Evolutionary conservation across 2,329 filamentous ascomycete species (phyloP), one percentile per base, ranked within the genome.

Genomic region (Scorias spongiosa): DNA sequence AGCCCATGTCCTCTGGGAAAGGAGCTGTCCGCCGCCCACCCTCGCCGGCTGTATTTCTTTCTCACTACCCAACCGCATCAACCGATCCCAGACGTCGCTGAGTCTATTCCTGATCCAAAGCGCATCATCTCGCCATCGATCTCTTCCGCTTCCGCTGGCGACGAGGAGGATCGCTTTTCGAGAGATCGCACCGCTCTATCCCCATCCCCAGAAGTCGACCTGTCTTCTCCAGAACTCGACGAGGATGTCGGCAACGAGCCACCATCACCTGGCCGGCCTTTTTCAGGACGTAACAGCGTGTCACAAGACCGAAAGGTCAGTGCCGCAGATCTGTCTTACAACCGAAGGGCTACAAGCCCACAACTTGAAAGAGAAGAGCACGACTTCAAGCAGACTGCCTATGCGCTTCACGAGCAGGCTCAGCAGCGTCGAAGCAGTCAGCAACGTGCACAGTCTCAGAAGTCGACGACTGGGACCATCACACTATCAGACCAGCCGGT

Each of bases 361-460:
- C 86, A 87, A 12, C 71, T 96, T 32, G 89, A 96, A 66, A 86
- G 84, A 55, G 89, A 96, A 54, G 89, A 96, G 69, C 84, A 83
- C 58, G 91, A 96, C 63, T 98, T 98, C 59, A 95, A 89, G 6
- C 85, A 93, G 65, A 96, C 88, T 1, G 91, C 91, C 12, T 84
- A 86, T 52, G 85, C 81, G 41, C 75, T 96, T 54, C 84, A 76
- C 73, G 64, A 72, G 70, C 51, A 68, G 62, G 49, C 65, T 55
- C 59, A 70, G 57, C 50, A 60, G 55, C 53, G 64, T 52, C 44
- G 65, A 56, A 57, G 61, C 53, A 57, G 57, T 46, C 65, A 67
- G 42, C 62, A 36, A 9, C 3, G 11, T 36, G 12, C 11, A 15
- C 32, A 12, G 32, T 40, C 38, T 12, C 62, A 44, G 55, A 60